phyloP scores from a whole-genome alignment of 177 flowering plant species.

The Vitis hybrid region DNA sequence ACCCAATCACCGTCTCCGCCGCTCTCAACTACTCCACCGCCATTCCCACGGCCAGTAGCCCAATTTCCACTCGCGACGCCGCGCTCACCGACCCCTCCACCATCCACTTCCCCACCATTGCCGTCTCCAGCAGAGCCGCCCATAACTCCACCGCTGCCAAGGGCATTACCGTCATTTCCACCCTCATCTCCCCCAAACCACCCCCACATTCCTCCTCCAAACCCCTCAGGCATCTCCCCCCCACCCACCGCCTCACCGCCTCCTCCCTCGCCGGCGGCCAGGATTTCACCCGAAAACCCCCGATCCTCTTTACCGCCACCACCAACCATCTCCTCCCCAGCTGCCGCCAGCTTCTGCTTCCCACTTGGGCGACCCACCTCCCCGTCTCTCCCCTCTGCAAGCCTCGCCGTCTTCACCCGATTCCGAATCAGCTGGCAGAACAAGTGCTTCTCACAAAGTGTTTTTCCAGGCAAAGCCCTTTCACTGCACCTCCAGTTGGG shows the following conservation, averaged over 20 bases:
- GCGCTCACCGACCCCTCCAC: no score
- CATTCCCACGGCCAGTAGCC: no score
- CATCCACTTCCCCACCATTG: no score
- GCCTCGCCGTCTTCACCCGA: background rate
- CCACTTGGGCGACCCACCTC: background rate
- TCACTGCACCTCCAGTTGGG: slow-evolving; percentile 18
- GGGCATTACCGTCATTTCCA: no score
- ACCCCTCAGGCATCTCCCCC: background rate
- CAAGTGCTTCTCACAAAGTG: slow-evolving; percentile 12
- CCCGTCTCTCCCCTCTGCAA: background rate
- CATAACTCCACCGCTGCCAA: no score
- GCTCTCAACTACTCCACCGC: no score
- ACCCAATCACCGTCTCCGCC: no score
- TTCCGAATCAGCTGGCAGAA: background rate
- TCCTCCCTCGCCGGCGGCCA: no score
- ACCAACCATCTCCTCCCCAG: background rate
- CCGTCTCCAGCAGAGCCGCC: no score
- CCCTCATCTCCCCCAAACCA: background rate
- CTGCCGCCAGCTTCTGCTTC: background rate
- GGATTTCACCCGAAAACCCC: no score
- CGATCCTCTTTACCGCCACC: no score
- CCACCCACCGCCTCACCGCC: background rate
- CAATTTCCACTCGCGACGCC: no score
- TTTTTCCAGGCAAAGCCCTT: slow-evolving; percentile 10
- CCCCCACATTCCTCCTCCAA: background rate